Conservation (phyloP, 2,329 filamentous ascomycete species). For the Colletotrichum zoysiae region DNA sequence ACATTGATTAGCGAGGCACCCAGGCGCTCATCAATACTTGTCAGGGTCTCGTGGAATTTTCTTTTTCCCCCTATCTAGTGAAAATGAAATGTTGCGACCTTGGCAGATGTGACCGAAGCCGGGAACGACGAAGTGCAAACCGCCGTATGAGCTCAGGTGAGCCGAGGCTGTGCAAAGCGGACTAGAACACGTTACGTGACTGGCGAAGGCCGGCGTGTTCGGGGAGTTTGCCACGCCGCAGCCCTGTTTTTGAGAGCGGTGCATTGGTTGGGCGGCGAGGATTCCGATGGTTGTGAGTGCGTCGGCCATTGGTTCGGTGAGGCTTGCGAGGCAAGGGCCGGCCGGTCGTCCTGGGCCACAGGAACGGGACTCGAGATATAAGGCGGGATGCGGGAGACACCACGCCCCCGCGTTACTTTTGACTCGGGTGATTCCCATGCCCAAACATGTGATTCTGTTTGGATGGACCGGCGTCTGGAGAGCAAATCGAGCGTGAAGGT, state of each 20-base stretch:
- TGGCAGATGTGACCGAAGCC: background rate
- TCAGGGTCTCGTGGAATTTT: background rate
- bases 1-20: constrained; percentile 2
- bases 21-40: background rate
- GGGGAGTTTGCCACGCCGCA: constrained; percentile 7
- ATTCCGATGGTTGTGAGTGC: background rate
- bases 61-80: background rate
- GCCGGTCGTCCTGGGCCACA: background rate
- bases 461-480: too few relatives aligned
- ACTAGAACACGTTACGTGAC: background rate
- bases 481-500: background rate
- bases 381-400: constrained; percentile 11
- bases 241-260: constrained; percentile 12
- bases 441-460: background rate
- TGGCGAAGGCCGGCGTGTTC: constrained; percentile 1
- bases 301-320: constrained; percentile 11
- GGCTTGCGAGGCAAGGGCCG: constrained; percentile 3
- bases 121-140: constrained; percentile 9
- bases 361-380: background rate
- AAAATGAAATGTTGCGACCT: background rate
- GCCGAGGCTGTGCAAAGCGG: constrained; percentile 24
- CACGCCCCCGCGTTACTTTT: background rate
- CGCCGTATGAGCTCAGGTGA: constrained; percentile 9
- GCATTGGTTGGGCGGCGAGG: background rate
- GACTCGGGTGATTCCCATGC: background rate